Evolutionary conservation across 108 stramenopile genomes (phyloP).

Genomic region (Parietichytrium sp.): DNA sequence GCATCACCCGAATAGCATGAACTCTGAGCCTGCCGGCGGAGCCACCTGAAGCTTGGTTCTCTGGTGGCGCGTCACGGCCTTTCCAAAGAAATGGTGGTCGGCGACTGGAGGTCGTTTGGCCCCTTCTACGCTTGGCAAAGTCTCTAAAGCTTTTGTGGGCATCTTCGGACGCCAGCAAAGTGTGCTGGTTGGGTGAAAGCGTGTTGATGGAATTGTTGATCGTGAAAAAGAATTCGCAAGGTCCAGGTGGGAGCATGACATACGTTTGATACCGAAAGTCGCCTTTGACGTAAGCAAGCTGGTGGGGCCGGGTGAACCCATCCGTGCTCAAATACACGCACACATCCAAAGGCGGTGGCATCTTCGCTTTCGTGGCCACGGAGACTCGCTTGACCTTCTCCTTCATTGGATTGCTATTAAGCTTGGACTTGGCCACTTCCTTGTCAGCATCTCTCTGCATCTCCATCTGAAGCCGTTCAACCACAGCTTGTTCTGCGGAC

Average conservation of each 20-base stretch:
- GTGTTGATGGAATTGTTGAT: neutral
- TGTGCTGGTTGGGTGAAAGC: constrained; percentile 6
- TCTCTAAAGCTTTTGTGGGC: neutral
- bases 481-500: neutral
- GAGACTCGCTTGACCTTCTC: no score
- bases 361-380: neutral
- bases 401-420: neutral
- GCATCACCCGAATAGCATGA: neutral
- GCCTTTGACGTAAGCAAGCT: neutral
- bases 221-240: constrained; percentile 32
- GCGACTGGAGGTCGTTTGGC: no score
- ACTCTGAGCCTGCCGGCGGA: no score
- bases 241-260: constrained; percentile 28
- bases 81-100: neutral
- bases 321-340: neutral
- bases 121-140: neutral
- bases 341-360: neutral
- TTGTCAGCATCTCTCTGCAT: neutral
- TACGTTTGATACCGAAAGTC: constrained; percentile 6
- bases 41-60: no score
- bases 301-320: constrained; percentile 2
- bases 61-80: neutral
- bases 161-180: neutral
- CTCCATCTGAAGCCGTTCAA: neutral
- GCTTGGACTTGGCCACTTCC: neutral